Evolutionary conservation across 805 yeast species (phyloP), one percentile per base, ranked within the genome.

Genomic region (Candida tallmaniae): DNA sequence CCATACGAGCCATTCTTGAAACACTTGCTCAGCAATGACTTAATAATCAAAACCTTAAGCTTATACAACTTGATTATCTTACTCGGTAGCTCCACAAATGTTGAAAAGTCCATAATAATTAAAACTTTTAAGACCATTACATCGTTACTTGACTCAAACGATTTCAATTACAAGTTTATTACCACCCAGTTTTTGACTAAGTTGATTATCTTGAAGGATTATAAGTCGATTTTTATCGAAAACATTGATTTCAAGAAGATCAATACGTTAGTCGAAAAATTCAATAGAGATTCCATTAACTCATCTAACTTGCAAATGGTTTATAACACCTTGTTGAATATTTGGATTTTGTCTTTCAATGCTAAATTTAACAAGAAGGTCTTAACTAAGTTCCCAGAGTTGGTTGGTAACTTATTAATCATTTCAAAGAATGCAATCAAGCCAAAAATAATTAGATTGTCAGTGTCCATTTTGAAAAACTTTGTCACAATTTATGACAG

Each of bases 281-380:
- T 39, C 17, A 37, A 35, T 23, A 34, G 32, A 30, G 36, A 34
- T 23, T 35, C 29, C 15, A 34, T 32, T 17, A 62, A 65, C 42
- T 46, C 65, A 6, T 51, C 64, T 14, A 80, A 78, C 39, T 70
- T 89, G 41, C 98, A 93, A 65, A 73, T 87, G 47, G 88, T 83
- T 56, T 93, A 93, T 62, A 76, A 84, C 50, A 69, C 81, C 5
- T 71, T 90, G 44, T 69, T 93, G 53, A 70, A 81, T 15, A 66
- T 86, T 30, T 93, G 98, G 98, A 68, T 88, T 34, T 67, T 87
- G 41, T 78, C 95, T 4, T 93, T 90, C 63, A 81, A 76, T 55
- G 58, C 58, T n/a, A 44, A 54, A 29, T 68, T 78, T 25, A 71
- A 79, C 39, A 46, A 47, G 42, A 70, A 58, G 42, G 66, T 73